Evolutionary conservation across 306 rosid genomes (phyloP), one percentile per base, ranked within the genome.

Genomic region (Vicia faba): DNA sequence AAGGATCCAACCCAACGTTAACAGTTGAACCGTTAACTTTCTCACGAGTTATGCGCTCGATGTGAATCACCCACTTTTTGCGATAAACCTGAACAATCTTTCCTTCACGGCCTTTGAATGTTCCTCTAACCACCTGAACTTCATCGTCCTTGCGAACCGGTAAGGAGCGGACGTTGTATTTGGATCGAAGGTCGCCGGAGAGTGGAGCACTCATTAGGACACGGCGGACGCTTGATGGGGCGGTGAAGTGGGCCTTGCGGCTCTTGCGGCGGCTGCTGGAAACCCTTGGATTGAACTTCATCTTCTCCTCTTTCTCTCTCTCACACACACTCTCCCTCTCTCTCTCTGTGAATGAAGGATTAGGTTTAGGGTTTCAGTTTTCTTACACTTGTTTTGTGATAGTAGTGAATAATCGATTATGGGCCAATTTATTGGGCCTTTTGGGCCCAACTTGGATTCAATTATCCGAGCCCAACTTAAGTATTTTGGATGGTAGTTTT

Each of bases 141-240:
- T 93, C 98, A 41, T 93, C 97, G 78, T 93, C 97, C 69, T 93
- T 93, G 12, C 98, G 93, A 31, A 93, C 82, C 18, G 98, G 96
- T 81, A 93, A 81, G 5, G 98, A 93, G 0, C 96, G 79, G 4
- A 88, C 98, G 75, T 88, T 92, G 88, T 92, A 84, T 79, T 92
- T 92, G 11, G 91, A 75, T 0, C 98, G 86, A 5, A 92, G 88
- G 59, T 92, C 98, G 29, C 43, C 29, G 15, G 98, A 84, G 49
- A 92, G 96, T 0, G 98, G 91, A 6, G 96, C 89, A 56, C 96
- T 89, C 96, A 92, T 92, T 19, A 89, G 61, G 9, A 92, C 81
- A 1, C 96, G 93, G 1, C 98, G 91, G 1, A 92, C 84, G 79
- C 96, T 89, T 18, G 98, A 92, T 23, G 98, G 96, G 38, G 98